A percentile compares a stretch with the other conserved stretches of the same genome.
phyloP scores from a whole-genome alignment of 2,329 filamentous ascomycete species.

The Aurifilum marmelostoma region DNA sequence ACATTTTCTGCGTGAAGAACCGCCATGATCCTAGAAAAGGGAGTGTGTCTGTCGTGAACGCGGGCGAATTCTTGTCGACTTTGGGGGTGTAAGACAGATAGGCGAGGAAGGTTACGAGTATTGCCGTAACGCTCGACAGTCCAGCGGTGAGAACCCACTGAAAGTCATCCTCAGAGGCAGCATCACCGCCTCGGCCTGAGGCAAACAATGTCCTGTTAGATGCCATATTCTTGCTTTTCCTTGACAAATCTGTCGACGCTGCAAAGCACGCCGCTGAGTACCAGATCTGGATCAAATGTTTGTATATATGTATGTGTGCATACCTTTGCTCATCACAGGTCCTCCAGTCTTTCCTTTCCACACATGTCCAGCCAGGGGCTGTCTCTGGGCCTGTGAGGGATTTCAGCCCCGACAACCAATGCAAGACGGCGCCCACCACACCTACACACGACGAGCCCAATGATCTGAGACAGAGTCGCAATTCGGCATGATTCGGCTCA shows the following conservation, averaged over 20 bases:
- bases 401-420: not conserved
- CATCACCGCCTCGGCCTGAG: not conserved
- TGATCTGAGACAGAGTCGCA: not conserved
- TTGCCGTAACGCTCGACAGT: not conserved
- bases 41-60: not conserved
- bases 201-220: not conserved
- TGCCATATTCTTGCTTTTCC: not conserved
- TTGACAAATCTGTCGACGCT: not conserved
- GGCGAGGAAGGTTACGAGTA: not conserved
- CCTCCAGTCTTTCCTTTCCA: not conserved
- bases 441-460: not conserved
- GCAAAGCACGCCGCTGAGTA: not conserved
- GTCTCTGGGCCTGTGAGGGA: not conserved
- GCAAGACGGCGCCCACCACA: not conserved
- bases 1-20: not conserved
- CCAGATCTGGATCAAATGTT: not conserved
- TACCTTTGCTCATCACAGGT: not conserved
- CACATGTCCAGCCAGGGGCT: not conserved
- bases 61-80: conserved; percentile 8
- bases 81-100: not conserved
- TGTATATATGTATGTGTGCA: not conserved
- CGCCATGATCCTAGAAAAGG: conserved; percentile 3
- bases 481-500: not conserved
- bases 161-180: not conserved
- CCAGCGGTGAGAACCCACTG: not conserved